Percentiles rank a stretch among this genome's conserved stretches.
Evolutionary conservation across 441 rosid species (phyloP).

Genomic region (Croton laevigatus): DNA sequence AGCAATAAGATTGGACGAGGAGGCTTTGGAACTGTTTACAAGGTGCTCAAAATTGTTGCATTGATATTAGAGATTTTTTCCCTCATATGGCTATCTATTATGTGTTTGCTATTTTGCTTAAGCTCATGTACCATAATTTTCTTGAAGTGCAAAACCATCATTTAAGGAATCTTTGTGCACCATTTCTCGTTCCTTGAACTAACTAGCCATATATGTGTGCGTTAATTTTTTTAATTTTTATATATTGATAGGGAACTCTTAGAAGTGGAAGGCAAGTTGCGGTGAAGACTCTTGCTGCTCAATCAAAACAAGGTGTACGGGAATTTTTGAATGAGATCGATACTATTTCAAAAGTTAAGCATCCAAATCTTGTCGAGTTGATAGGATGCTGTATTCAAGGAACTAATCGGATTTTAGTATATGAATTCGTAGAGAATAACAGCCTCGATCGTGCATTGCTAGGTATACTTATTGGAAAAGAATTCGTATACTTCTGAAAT

Average conservation of each 20-base stretch:
- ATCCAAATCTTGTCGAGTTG: slow-evolving; percentile 86
- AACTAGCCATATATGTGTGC: not conserved
- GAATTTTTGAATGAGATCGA: slow-evolving; percentile 83
- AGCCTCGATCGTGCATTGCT: slow-evolving; percentile 70
- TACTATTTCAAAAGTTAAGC: slow-evolving; percentile 65
- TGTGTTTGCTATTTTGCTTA: not conserved
- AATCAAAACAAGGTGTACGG: slow-evolving; percentile 77
- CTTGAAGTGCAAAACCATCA: slow-evolving; percentile 14
- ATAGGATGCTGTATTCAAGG: slow-evolving; percentile 80
- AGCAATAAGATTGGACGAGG: slow-evolving; percentile 61
- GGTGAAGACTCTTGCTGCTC: slow-evolving; percentile 75
- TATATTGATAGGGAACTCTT: slow-evolving; percentile 56
- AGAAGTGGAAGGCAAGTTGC: slow-evolving; percentile 65
- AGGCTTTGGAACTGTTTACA: slow-evolving; percentile 73
- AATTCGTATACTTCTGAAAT: not conserved
- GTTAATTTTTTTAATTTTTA: slow-evolving; percentile 7
- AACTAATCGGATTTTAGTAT: slow-evolving; percentile 63
- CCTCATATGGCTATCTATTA: not conserved
- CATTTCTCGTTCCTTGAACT: not conserved
- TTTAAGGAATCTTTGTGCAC: not conserved
- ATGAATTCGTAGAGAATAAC: slow-evolving; percentile 75
- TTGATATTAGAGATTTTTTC: not conserved
- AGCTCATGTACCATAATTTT: slow-evolving; percentile 1
- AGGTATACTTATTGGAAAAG: slow-evolving; percentile 36
- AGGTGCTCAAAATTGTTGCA: slow-evolving; percentile 34